Percentiles rank a stretch among this genome's conserved stretches.
Conservation (phyloP, 352 stramenopile genomes). For the Vaucheria bursata region DNA sequence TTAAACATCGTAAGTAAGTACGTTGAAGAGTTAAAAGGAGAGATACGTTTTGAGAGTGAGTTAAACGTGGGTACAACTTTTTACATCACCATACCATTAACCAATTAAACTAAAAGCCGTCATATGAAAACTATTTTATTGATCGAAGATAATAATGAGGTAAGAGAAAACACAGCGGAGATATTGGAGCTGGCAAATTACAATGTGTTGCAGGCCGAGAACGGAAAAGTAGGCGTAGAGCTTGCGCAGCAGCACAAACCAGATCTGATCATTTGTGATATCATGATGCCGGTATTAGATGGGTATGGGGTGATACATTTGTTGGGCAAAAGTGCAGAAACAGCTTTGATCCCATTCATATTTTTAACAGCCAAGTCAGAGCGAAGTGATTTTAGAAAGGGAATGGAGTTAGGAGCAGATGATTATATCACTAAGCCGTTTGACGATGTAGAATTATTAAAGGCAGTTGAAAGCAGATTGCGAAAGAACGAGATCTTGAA, state of each 20-base stretch:
- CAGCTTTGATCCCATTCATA: neutral
- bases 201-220: neutral
- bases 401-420: neutral
- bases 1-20: neutral
- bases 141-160: neutral
- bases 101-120: no score
- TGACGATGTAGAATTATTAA: slow-evolving; percentile 1
- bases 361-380: slow-evolving; percentile 1
- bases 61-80: neutral
- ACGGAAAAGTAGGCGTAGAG: neutral
- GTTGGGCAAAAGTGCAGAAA: neutral
- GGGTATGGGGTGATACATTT: neutral
- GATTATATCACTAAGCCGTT: neutral
- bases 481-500: neutral
- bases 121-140: neutral
- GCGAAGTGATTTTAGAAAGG: slow-evolving; percentile 1
- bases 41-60: neutral
- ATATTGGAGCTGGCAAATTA: neutral
- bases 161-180: neutral
- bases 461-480: neutral
- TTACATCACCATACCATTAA: neutral
- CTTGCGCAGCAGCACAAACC: neutral
- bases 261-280: slow-evolving; percentile 3
- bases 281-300: neutral
- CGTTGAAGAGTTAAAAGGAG: neutral